phyloP scores from a whole-genome alignment of 2,329 filamentous ascomycete genomes.

The Didymella exigua region DNA sequence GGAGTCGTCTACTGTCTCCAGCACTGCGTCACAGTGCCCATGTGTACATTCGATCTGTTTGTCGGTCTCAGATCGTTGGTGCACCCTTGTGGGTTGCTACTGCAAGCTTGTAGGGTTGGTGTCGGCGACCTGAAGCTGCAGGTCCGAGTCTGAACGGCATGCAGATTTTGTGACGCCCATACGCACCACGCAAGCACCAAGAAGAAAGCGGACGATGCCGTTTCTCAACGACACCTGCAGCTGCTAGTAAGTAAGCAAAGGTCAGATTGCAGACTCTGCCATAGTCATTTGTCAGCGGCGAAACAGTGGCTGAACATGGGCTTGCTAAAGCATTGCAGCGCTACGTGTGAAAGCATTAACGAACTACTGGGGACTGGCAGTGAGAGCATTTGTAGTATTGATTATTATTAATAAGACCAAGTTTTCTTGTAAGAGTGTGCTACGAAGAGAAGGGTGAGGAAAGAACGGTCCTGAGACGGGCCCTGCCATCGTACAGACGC shows the following conservation, averaged over 20 bases:
- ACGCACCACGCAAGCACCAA: not conserved
- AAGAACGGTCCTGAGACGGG: not conserved
- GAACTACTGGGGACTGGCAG: not conserved
- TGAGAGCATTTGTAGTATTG: not conserved
- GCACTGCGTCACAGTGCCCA: not conserved
- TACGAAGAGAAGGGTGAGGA: constrained; percentile 8
- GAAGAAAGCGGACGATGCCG: not conserved
- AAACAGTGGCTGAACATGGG: not conserved
- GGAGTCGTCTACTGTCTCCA: not conserved
- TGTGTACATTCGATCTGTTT: not conserved
- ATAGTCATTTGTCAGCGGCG: not conserved
- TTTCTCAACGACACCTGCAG: not conserved
- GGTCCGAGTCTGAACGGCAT: not conserved
- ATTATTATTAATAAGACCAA: not conserved
- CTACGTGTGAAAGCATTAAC: not conserved
- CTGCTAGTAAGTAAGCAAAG: not conserved
- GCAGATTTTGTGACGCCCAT: not conserved
- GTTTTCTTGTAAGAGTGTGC: constrained; percentile 8
- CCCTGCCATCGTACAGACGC: not conserved
- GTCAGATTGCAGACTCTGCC: not conserved
- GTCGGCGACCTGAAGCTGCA: not conserved
- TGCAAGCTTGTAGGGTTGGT: not conserved
- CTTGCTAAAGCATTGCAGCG: not conserved
- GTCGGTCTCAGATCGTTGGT: not conserved
- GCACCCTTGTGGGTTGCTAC: not conserved